phyloP scores from a whole-genome alignment of 2,329 filamentous ascomycete genomes.

The Rutstroemia sp. region DNA sequence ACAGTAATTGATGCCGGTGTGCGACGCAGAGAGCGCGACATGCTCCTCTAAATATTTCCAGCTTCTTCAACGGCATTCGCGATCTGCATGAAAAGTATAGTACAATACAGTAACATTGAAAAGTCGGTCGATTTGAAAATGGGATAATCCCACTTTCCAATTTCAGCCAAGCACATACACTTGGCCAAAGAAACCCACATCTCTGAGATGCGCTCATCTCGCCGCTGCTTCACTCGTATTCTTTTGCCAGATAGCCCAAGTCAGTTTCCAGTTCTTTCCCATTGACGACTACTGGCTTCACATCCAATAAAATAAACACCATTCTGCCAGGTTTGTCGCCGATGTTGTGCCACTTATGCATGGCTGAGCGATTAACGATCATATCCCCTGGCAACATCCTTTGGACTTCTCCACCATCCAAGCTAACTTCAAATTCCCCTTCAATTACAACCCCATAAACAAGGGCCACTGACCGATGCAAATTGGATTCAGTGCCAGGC shows the following conservation, averaged over 20 bases:
- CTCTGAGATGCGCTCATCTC: no score
- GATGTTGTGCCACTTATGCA: conserved; percentile 11
- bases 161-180: no score
- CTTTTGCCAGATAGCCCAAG: not conserved
- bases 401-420: conserved; percentile 9
- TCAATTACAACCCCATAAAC: conserved; percentile 12
- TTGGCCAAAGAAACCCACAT: no score
- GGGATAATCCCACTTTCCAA: no score
- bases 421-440: conserved; percentile 10
- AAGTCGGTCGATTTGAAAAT: no score
- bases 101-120: no score
- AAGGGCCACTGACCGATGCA: conserved; percentile 9
- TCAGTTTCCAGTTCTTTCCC: not conserved
- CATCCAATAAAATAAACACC: not conserved
- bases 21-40: no score
- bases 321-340: not conserved
- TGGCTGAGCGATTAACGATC: conserved; percentile 6
- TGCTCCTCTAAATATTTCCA: no score
- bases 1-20: no score
- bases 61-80: no score
- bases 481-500: not conserved
- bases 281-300: not conserved
- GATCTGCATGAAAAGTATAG: no score
- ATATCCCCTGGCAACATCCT: conserved; percentile 11
- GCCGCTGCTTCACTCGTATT: not conserved